These are phyloP conservation scores for Pyrenochaeta sp. DNA, from an alignment of 2,329 filamentous ascomycete genomes.

Conservation along the genomic window DNA sequence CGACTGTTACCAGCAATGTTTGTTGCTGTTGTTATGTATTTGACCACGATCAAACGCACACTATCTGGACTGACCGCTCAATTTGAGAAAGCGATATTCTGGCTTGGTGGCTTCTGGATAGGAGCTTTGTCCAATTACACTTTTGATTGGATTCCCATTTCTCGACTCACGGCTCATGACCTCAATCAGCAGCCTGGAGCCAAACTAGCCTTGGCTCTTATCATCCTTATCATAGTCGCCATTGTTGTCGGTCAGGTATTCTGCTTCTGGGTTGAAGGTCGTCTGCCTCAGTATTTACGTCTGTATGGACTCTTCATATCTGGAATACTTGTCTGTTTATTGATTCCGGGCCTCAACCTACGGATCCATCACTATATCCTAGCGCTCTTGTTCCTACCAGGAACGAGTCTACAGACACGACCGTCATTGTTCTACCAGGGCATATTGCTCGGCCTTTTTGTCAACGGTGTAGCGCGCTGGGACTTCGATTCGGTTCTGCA, in stretches of 20 bases:
- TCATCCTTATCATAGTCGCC: constrained; percentile 71
- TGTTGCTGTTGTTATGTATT: constrained; percentile 82
- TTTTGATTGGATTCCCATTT: constrained; percentile 89
- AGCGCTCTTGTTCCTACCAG: constrained; percentile 43
- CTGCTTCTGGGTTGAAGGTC: constrained; percentile 83
- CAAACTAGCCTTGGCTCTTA: constrained; percentile 77
- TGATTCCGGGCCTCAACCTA: constrained; percentile 77
- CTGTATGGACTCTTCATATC: constrained; percentile 75
- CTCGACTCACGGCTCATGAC: constrained; percentile 86
- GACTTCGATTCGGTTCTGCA: constrained; percentile 71
- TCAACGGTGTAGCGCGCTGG: constrained; percentile 48
- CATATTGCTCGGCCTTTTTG: constrained; percentile 44
- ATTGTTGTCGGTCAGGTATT: constrained; percentile 81
- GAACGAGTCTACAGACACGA: constrained; percentile 46
- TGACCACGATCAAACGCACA: constrained; percentile 78
- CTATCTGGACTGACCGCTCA: constrained; percentile 78
- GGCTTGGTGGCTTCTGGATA: constrained; percentile 88
- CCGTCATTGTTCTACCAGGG: constrained; percentile 46
- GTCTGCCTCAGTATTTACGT: constrained; percentile 76
- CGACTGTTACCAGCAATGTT: constrained; percentile 88
- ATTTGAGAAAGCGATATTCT: constrained; percentile 86
- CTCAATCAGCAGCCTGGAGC: constrained; percentile 88
- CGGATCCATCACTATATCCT: constrained; percentile 78
- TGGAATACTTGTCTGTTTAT: constrained; percentile 72
- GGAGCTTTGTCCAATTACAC: constrained; percentile 94